A percentile compares a stretch with the other conserved stretches of the same genome.
phyloP scores from a whole-genome alignment of 768 basidiomycete genomes.

The Tulasnella sp. region DNA sequence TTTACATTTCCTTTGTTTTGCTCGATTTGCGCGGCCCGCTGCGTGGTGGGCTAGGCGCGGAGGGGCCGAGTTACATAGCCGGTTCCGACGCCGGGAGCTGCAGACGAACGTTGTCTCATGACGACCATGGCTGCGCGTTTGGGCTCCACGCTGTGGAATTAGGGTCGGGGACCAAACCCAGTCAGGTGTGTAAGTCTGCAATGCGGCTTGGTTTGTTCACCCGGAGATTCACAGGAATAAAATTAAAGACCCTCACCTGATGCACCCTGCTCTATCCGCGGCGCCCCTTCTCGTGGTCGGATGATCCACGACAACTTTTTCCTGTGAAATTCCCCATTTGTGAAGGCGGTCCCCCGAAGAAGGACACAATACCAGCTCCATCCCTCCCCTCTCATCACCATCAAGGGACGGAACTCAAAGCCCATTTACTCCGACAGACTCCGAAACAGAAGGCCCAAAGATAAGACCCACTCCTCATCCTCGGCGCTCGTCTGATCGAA shows the following conservation, averaged over 20 bases:
- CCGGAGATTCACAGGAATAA: background rate
- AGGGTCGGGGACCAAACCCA: slow-evolving; percentile 6
- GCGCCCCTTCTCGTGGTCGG: too few species aligned
- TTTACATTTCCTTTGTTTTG: background rate
- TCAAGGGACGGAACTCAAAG: too few species aligned
- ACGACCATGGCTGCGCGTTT: background rate
- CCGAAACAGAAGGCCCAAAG: background rate
- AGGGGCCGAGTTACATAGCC: background rate
- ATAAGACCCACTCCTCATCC: background rate
- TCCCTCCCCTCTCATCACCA: background rate
- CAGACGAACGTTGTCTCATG: background rate
- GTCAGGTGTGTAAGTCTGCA: background rate
- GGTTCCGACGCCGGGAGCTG: background rate
- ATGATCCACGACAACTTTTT: background rate
- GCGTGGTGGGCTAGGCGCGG: background rate
- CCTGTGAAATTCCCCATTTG: background rate
- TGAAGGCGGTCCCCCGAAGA: slow-evolving; percentile 6
- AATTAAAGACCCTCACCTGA: background rate
- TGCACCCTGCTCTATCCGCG: background rate
- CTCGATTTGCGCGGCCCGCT: background rate
- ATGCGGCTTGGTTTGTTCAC: background rate
- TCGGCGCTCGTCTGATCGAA: background rate
- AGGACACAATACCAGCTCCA: background rate
- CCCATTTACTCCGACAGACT: background rate
- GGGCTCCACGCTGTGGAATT: background rate